Evolutionary conservation across 768 basidiomycete genomes (phyloP).

Genomic region (Hortiboletus flavorubellus): DNA sequence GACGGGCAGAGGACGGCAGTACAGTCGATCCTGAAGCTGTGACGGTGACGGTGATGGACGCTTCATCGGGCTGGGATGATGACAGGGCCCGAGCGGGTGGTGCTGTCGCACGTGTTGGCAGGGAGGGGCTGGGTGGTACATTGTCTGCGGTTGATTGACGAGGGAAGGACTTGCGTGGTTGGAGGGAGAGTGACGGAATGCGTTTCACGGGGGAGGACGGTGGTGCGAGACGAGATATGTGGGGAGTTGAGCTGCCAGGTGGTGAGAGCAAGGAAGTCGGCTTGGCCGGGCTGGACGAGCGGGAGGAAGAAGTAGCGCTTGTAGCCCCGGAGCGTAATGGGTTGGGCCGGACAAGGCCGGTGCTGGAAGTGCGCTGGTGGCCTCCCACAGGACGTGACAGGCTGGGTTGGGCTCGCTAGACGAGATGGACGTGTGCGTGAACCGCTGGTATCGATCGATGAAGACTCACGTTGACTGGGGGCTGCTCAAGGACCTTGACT

Average conservation of each 20-base stretch:
- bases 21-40: slow-evolving; percentile 36
- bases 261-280: slow-evolving; percentile 32
- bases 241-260: slow-evolving; percentile 26
- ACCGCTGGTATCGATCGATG: not conserved
- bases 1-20: slow-evolving; percentile 35
- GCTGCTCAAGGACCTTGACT: slow-evolving; percentile 57
- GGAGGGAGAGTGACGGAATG: slow-evolving; percentile 42
- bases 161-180: slow-evolving; percentile 48
- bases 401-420: slow-evolving; percentile 27
- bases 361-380: slow-evolving; percentile 63
- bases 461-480: slow-evolving; percentile 24
- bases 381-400: slow-evolving; percentile 36
- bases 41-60: slow-evolving; percentile 9
- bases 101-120: slow-evolving; percentile 26
- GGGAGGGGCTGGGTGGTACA: slow-evolving; percentile 29
- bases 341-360: slow-evolving; percentile 39
- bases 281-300: slow-evolving; percentile 65
- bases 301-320: slow-evolving; percentile 47
- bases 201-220: slow-evolving; percentile 59
- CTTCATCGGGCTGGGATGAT: slow-evolving; percentile 23
- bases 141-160: slow-evolving; percentile 41
- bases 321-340: slow-evolving; percentile 36
- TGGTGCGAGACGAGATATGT: slow-evolving; percentile 30
- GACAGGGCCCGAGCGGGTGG: slow-evolving; percentile 4
- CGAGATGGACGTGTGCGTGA: not conserved